Evolutionary conservation across 495 filamentous ascomycete genomes (phyloP), one percentile per base, ranked within the genome.

Genomic region (Niebla homalea): DNA sequence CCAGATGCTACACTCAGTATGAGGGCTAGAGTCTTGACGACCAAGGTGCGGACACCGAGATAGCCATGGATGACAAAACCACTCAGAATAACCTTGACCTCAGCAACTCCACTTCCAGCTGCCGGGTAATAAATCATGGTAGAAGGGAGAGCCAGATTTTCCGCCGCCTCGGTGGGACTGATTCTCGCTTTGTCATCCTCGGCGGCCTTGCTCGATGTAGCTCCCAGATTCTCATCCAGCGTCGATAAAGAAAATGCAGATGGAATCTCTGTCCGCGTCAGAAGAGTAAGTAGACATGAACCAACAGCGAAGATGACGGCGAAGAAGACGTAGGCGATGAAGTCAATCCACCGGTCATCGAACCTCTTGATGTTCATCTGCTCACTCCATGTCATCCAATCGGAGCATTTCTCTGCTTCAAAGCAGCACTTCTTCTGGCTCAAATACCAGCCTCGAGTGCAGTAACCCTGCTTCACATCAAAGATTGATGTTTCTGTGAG

Each of bases 51-150:
- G 37, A 93, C 64, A 49, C 92, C 92, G 36, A 98, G 72, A 64
- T 95, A 98, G 0, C 92, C 89, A 70, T 98, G 92, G 25, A 98
- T 73, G 46, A 98, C 89, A 64, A 96, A 98, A 25, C 92, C 92
- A 63, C 90, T 96, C 29, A 95, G 77, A 57, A 98, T 96, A 52
- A 98, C 92, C 49, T 92, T 90, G 36, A 98, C 90, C 67, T 98
- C 92, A 18, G 92, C 92, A 19, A 98, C 92, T 55, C 92, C 92
- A 67, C 88, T 94, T 26, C 92, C 92, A 47, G 92, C 90, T 50
- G 90, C 92, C 14, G 92, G 89, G 61, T 95, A 98, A 63, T 94
- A 98, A 32, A 88, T 73, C 77, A 90, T 92, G 14, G 88, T 85
- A 15, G 75, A 60, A 52, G 64, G 32, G 57, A 61, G 46, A 60